These are phyloP conservation scores for Kalanchoe fedtschenkoi DNA, from an alignment of 164 flowering plant species.

Conservation along the genomic window DNA sequence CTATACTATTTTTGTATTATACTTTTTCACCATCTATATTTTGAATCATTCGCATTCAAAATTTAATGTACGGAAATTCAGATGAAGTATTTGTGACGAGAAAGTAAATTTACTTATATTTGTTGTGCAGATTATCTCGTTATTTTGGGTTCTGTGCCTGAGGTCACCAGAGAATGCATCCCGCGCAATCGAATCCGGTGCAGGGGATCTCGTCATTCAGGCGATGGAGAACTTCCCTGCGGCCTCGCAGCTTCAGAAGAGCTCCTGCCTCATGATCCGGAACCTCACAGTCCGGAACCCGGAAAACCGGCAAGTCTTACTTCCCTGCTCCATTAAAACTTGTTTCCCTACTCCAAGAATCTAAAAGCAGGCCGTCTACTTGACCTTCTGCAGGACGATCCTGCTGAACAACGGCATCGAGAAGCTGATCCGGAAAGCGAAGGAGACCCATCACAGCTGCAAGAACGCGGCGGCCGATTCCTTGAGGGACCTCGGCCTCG, in stretches of 20 bases:
- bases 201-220: conserved; percentile 78
- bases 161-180: conserved; percentile 84
- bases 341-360: neutral
- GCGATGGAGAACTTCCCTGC: conserved; percentile 74
- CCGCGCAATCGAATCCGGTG: conserved; percentile 83
- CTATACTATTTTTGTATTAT: too few species aligned
- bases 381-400: conserved; percentile 36
- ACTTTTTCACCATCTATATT: too few species aligned
- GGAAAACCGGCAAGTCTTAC: conserved; percentile 64
- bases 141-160: conserved; percentile 52
- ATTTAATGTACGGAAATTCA: too few species aligned
- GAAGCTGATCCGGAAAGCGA: conserved; percentile 68
- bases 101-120: neutral
- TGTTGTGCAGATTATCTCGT: conserved; percentile 63
- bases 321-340: neutral
- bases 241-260: conserved; percentile 62
- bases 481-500: conserved; percentile 83
- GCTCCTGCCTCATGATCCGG: conserved; percentile 83
- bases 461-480: conserved; percentile 81
- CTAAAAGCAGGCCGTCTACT: neutral
- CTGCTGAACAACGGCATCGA: conserved; percentile 72
- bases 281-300: conserved; percentile 79
- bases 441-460: conserved; percentile 64
- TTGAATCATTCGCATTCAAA: too few species aligned
- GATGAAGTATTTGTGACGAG: too few species aligned